Conservation (phyloP, 2,329 filamentous ascomycete species). For the Corynespora cassiicola region DNA sequence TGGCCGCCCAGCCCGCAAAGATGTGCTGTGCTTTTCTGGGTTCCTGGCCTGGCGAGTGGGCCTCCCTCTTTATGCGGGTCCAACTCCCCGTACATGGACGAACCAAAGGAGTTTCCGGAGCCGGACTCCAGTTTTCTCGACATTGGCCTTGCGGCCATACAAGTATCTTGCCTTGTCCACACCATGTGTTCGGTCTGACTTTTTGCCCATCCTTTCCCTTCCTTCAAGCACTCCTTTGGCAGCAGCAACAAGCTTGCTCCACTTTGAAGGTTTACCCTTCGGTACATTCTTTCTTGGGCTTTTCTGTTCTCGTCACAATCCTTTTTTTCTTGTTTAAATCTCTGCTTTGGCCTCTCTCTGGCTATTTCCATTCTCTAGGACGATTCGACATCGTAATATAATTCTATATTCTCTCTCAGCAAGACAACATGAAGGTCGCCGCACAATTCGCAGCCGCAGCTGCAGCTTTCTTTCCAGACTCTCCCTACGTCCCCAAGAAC, state of each 20-base stretch:
- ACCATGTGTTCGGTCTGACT: too few species aligned
- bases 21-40: too few species aligned
- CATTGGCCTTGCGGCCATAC: background rate
- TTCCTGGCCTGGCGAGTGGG: too few species aligned
- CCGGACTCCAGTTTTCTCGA: background rate
- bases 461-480: slow-evolving; percentile 4
- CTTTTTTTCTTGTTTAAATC: background rate
- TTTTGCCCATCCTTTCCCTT: background rate
- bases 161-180: slow-evolving; percentile 1
- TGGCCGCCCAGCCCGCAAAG: too few species aligned
- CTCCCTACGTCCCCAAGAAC: too few species aligned
- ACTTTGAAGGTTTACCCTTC: background rate
- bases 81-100: too few species aligned
- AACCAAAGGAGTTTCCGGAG: too few species aligned
- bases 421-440: slow-evolving; percentile 1
- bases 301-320: background rate
- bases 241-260: background rate
- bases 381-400: too few species aligned
- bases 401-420: background rate
- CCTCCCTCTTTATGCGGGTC: too few species aligned
- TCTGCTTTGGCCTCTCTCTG: background rate
- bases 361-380: background rate
- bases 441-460: slow-evolving; percentile 5
- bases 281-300: background rate
- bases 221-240: slow-evolving; percentile 2